These are phyloP conservation scores for Boeremia exigua DNA, from an alignment of 2,329 filamentous ascomycete genomes.

Conservation along the genomic window DNA sequence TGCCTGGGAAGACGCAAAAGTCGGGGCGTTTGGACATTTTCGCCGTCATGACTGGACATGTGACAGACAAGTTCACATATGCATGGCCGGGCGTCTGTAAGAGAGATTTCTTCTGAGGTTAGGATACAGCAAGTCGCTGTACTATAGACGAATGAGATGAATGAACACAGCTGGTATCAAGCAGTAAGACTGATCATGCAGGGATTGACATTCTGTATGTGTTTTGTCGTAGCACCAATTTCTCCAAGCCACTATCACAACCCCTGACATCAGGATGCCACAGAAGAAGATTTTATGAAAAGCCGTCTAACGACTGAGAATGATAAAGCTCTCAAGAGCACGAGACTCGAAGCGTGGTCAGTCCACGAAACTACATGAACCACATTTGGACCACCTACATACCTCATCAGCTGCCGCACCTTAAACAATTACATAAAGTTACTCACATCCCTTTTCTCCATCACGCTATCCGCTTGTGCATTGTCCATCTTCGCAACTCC, in stretches of 20 bases:
- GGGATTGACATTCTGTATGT: not conserved
- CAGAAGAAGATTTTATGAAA: not conserved
- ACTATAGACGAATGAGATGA: slow-evolving; percentile 9
- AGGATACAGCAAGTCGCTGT: slow-evolving; percentile 6
- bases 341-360: not conserved
- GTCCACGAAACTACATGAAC: not conserved
- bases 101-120: slow-evolving; percentile 3
- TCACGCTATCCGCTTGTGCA: not conserved
- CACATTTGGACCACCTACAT: not conserved
- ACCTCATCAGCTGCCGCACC: not conserved
- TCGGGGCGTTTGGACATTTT: slow-evolving; percentile 5
- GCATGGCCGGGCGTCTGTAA: slow-evolving; percentile 10
- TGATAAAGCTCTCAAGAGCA: not conserved
- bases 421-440: not conserved
- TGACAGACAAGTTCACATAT: slow-evolving; percentile 4
- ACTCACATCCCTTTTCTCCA: not conserved
- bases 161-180: not conserved
- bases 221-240: not conserved
- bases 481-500: not conserved
- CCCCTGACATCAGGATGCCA: not conserved
- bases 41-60: slow-evolving; percentile 1
- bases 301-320: not conserved
- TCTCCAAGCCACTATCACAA: not conserved
- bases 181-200: not conserved
- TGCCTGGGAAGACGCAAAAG: not conserved